Conservation (phyloP, 768 basidiomycete species). For the Leccinum variicolor region DNA sequence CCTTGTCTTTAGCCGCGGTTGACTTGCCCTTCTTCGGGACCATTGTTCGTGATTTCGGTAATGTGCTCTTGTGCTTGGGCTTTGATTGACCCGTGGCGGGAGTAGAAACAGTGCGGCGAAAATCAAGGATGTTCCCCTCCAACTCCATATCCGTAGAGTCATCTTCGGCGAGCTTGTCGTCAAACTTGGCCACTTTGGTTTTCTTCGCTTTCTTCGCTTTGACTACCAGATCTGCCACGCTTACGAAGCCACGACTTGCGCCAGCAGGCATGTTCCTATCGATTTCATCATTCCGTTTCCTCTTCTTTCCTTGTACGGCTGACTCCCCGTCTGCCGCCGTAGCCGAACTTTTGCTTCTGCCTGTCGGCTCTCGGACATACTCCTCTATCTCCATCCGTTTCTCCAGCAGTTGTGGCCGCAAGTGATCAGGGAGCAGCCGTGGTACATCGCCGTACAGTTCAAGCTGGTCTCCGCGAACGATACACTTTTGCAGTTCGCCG, state of each 20-base stretch:
- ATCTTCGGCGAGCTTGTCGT: slow-evolving; percentile 49
- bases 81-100: slow-evolving; percentile 37
- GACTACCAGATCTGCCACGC: slow-evolving; percentile 57
- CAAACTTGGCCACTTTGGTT: slow-evolving; percentile 41
- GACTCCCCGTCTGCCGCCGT: slow-evolving; percentile 25
- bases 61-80: slow-evolving; percentile 34
- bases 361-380: slow-evolving; percentile 53
- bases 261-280: slow-evolving; percentile 69
- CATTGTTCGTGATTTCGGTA: slow-evolving; percentile 47
- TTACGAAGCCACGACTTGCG: slow-evolving; percentile 71
- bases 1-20: slow-evolving; percentile 21
- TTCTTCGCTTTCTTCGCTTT: slow-evolving; percentile 52
- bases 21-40: slow-evolving; percentile 24
- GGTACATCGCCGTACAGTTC: slow-evolving; percentile 93
- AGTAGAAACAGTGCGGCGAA: slow-evolving; percentile 49
- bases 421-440: slow-evolving; percentile 74
- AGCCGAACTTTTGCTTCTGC: slow-evolving; percentile 31
- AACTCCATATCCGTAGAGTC: slow-evolving; percentile 70
- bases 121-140: slow-evolving; percentile 48
- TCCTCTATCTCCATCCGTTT: slow-evolving; percentile 80
- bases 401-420: slow-evolving; percentile 76
- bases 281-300: slow-evolving; percentile 68
- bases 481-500: slow-evolving; percentile 83
- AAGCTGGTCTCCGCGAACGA: slow-evolving; percentile 79
- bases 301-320: slow-evolving; percentile 45